Evolutionary conservation across 257 asterid species (phyloP).

Genomic region (Ballota nigra): DNA sequence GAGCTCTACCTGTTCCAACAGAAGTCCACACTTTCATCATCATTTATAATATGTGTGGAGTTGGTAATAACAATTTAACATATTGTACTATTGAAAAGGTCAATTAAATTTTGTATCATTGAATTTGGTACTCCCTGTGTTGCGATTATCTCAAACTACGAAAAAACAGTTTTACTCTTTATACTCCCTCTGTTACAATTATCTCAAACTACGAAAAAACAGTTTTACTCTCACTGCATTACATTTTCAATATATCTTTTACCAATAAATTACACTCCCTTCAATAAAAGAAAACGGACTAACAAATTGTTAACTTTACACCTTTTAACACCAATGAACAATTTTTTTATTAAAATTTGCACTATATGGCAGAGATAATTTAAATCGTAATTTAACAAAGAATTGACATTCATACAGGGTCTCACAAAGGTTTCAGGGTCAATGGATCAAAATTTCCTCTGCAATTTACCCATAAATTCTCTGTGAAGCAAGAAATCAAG

Average conservation of each 20-base stretch:
- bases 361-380: too few species aligned
- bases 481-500: not conserved
- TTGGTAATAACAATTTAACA: conserved; percentile 7
- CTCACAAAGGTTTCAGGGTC: not conserved
- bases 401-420: conserved; percentile 9
- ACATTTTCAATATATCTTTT: too few species aligned
- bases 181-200: too few species aligned
- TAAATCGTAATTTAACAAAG: conserved; percentile 13
- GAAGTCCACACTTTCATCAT: conserved; percentile 27
- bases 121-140: conserved; percentile 6
- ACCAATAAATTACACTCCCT: too few species aligned
- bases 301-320: too few species aligned
- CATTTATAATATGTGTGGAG: conserved; percentile 18
- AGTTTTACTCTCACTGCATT: too few species aligned
- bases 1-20: conserved; percentile 27
- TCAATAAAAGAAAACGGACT: too few species aligned
- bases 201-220: too few species aligned
- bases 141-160: too few species aligned
- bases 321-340: too few species aligned
- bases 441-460: not conserved
- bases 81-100: not conserved
- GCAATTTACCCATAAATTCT: not conserved
- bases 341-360: too few species aligned
- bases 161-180: too few species aligned
- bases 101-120: not conserved